Evolutionary conservation across 768 basidiomycete genomes (phyloP).

Genomic region (Strobilomyces echinocephalus): DNA sequence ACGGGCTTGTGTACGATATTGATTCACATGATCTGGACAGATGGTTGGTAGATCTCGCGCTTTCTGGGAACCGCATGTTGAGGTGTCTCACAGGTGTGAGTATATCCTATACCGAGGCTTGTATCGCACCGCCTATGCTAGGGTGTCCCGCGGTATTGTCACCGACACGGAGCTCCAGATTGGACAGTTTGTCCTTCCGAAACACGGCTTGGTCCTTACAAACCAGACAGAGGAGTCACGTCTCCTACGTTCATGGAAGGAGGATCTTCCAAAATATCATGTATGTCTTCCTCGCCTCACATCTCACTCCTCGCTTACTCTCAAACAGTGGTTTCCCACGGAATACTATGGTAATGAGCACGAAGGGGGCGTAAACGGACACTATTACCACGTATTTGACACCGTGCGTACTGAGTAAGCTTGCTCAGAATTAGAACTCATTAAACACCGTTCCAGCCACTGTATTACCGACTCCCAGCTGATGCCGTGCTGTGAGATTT

Average conservation of each 20-base stretch:
- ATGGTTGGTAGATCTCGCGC: constrained; percentile 42
- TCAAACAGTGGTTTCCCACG: constrained; percentile 68
- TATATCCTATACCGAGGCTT: constrained; percentile 83
- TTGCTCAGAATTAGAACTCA: neutral
- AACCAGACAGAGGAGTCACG: constrained; percentile 60
- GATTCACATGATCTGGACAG: constrained; percentile 67
- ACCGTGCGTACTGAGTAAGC: constrained; percentile 42
- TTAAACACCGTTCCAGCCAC: constrained; percentile 32
- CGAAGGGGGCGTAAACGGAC: constrained; percentile 59
- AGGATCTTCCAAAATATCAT: constrained; percentile 59
- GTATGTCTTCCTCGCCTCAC: constrained; percentile 35
- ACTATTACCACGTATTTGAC: constrained; percentile 73
- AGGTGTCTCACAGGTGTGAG: constrained; percentile 60
- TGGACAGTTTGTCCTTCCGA: constrained; percentile 76
- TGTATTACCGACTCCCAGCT: constrained; percentile 50
- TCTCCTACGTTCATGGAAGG: constrained; percentile 64
- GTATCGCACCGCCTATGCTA: constrained; percentile 76
- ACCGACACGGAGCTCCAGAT: constrained; percentile 91
- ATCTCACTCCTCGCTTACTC: neutral
- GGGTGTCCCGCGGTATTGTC: constrained; percentile 76
- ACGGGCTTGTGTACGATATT: constrained; percentile 77
- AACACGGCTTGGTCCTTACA: constrained; percentile 44
- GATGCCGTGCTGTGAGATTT: constrained; percentile 35
- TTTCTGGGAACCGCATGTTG: neutral
- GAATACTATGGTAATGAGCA: constrained; percentile 56